These are phyloP conservation scores for Populus deltoides DNA, from an alignment of 345 rosid genomes.

Conservation along the genomic window DNA sequence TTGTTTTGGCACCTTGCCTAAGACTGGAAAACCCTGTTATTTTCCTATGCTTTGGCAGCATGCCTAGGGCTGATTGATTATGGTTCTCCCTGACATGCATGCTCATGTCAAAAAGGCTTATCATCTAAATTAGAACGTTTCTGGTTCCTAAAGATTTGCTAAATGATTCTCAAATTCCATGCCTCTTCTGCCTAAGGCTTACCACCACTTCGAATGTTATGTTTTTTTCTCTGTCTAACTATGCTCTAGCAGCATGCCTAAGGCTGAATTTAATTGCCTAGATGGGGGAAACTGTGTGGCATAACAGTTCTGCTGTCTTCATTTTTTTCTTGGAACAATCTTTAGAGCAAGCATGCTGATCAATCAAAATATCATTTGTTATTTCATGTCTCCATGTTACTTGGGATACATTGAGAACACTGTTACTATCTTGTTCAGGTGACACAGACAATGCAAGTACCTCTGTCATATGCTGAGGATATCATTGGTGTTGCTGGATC, in stretches of 20 bases:
- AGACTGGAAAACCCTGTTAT: not conserved
- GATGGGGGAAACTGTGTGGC: slow-evolving; percentile 1
- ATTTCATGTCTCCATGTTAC: not conserved
- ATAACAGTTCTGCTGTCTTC: not conserved
- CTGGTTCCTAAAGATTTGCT: not conserved
- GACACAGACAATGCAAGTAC: slow-evolving; percentile 36
- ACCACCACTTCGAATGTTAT: not conserved
- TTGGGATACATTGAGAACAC: not conserved
- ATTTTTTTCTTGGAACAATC: not conserved
- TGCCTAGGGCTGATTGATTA: not conserved
- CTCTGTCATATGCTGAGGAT: slow-evolving; percentile 36
- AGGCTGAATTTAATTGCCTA: not conserved
- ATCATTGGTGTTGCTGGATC: slow-evolving; percentile 37
- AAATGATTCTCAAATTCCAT: not conserved
- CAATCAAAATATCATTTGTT: not conserved
- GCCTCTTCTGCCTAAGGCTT: not conserved
- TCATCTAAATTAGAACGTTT: not conserved
- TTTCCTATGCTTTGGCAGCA: too few relatives aligned
- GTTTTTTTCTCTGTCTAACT: not conserved
- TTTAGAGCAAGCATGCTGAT: not conserved
- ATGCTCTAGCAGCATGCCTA: too few relatives aligned
- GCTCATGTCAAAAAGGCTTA: not conserved
- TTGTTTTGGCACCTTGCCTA: not conserved
- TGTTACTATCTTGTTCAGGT: slow-evolving; percentile 16
- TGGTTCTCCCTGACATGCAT: not conserved